Conservation (phyloP, 805 yeast species). For the Candida cerambycidarum region DNA sequence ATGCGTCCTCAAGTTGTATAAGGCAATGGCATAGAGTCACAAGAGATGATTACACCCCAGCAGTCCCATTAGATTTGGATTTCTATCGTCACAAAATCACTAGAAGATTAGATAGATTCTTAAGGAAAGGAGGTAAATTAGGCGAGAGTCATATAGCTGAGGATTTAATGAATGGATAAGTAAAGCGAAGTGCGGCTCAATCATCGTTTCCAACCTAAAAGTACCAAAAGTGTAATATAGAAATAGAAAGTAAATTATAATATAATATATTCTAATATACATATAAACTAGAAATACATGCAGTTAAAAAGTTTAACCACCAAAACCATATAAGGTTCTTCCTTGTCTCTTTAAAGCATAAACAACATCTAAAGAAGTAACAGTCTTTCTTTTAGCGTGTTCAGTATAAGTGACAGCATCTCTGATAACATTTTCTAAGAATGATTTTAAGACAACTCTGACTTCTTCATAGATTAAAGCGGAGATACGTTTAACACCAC, state of each 20-base stretch:
- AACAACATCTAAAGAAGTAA: conserved; percentile 95
- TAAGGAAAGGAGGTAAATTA: conserved; percentile 23
- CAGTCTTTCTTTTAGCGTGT: conserved; percentile 99
- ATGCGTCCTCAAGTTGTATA: conserved; percentile 52
- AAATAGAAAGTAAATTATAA: not conserved
- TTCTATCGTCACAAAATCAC: conserved; percentile 23
- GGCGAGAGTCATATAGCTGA: conserved; percentile 16
- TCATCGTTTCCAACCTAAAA: too few species aligned
- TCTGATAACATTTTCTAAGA: conserved; percentile 95
- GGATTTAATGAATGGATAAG: too few species aligned
- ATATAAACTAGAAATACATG: conserved; percentile 20
- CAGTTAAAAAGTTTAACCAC: conserved; percentile 62
- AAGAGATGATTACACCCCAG: conserved; percentile 25
- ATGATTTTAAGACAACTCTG: conserved; percentile 91
- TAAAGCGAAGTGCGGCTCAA: too few species aligned
- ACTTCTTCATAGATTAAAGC: conserved; percentile 98
- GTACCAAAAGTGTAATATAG: not conserved
- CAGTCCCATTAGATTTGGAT: conserved; percentile 23
- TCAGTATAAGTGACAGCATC: conserved; percentile 99
- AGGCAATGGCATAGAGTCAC: conserved; percentile 48
- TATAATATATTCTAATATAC: conserved; percentile 25
- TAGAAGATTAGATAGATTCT: conserved; percentile 19
- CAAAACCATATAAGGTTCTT: conserved; percentile 99
- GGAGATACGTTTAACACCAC: conserved; percentile 99
- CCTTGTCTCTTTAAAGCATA: conserved; percentile 99